Evolutionary conservation across 495 filamentous ascomycete species (phyloP).

Genomic region (Neurospora pannonica): DNA sequence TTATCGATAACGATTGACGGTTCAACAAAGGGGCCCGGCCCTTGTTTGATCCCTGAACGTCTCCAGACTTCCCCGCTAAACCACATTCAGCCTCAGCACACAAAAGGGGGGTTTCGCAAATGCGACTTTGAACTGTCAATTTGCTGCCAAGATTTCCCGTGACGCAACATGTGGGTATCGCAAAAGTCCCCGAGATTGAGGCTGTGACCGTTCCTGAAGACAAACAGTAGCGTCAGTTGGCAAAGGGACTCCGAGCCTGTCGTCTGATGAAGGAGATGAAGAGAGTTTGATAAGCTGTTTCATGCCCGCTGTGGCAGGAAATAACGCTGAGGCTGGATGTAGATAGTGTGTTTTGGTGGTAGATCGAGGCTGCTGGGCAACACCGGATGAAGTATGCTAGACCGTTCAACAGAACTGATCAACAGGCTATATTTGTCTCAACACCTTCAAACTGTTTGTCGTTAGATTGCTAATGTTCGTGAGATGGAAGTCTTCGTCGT

Average conservation of each 20-base stretch:
- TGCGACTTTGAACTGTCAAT: background rate
- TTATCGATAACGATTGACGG: background rate
- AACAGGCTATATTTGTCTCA: background rate
- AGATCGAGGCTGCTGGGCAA: background rate
- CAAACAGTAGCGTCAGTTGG: background rate
- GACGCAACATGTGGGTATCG: background rate
- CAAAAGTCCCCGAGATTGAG: background rate
- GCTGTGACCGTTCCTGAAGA: background rate
- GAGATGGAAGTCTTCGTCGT: background rate
- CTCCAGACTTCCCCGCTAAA: background rate
- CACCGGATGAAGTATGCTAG: background rate
- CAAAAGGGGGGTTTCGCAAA: background rate
- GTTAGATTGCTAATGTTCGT: too few relatives aligned
- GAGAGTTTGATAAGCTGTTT: background rate
- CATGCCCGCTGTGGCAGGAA: background rate
- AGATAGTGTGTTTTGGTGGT: background rate
- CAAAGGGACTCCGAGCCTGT: background rate
- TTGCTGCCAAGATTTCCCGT: background rate
- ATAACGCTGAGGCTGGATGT: background rate
- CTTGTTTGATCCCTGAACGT: background rate
- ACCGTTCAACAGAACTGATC: background rate
- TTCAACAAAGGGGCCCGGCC: background rate
- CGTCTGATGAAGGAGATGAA: background rate
- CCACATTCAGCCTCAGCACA: background rate
- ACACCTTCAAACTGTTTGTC: background rate